Evolutionary conservation across 768 basidiomycete species (phyloP).

Genomic region (Holtermanniella nyarrowii): DNA sequence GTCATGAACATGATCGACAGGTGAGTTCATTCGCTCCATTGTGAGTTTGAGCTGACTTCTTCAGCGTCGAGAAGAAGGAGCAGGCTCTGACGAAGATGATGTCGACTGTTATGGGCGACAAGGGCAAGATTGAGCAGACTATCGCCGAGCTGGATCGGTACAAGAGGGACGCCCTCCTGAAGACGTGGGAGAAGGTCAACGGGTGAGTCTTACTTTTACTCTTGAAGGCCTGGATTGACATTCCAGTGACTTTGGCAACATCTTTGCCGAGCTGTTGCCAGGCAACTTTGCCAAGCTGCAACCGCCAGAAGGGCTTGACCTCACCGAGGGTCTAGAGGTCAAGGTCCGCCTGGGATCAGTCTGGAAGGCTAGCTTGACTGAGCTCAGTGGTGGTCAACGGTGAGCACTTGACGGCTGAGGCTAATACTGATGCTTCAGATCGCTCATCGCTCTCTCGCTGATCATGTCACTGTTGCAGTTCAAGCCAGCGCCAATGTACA

Average conservation of each 20-base stretch:
- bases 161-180: slow-evolving; percentile 83
- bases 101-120: slow-evolving; percentile 76
- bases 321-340: slow-evolving; percentile 92
- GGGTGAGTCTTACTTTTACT: slow-evolving; percentile 48
- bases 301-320: slow-evolving; percentile 83
- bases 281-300: slow-evolving; percentile 94
- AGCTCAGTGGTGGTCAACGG: slow-evolving; percentile 95
- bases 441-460: slow-evolving; percentile 89
- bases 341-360: slow-evolving; percentile 89
- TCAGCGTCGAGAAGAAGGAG: slow-evolving; percentile 89
- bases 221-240: not conserved
- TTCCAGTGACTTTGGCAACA: slow-evolving; percentile 81
- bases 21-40: slow-evolving; percentile 45
- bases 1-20: slow-evolving; percentile 92
- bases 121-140: slow-evolving; percentile 86
- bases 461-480: slow-evolving; percentile 99
- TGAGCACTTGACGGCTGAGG: slow-evolving; percentile 41
- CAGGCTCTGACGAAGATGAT: slow-evolving; percentile 77
- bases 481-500: slow-evolving; percentile 98
- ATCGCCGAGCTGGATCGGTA: slow-evolving; percentile 86
- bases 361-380: slow-evolving; percentile 96
- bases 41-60: slow-evolving; percentile 1
- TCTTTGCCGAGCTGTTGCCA: slow-evolving; percentile 89
- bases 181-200: slow-evolving; percentile 94
- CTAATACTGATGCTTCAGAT: slow-evolving; percentile 49